These are phyloP conservation scores for Serendipita sp. DNA, from an alignment of 768 basidiomycete species.

Conservation along the genomic window DNA sequence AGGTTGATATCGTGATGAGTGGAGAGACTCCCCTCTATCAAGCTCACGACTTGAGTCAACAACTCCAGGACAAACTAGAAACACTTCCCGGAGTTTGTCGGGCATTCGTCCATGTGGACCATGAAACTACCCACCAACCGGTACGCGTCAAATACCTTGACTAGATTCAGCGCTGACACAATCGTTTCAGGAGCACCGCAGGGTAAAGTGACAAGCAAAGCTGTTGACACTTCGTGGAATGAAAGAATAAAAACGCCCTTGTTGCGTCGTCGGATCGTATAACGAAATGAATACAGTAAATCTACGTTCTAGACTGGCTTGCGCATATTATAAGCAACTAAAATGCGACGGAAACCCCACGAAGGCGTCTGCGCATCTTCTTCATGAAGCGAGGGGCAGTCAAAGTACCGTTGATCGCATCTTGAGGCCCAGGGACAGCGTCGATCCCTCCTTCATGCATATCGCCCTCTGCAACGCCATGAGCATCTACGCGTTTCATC, in stretches of 20 bases:
- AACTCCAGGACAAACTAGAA: constrained; percentile 79
- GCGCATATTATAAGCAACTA: constrained; percentile 2
- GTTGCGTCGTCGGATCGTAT: background rate
- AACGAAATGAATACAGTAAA: background rate
- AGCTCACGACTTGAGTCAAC: constrained; percentile 73
- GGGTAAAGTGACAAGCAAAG: background rate
- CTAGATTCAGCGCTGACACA: constrained; percentile 1
- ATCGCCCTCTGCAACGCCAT: background rate
- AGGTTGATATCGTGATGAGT: constrained; percentile 89
- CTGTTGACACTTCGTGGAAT: background rate
- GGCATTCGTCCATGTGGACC: constrained; percentile 90
- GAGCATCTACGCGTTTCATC: background rate
- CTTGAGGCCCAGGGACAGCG: background rate
- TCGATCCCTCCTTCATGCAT: constrained; percentile 1
- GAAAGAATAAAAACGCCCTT: background rate
- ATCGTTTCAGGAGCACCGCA: constrained; percentile 13
- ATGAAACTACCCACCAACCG: constrained; percentile 71
- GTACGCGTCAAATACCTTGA: constrained; percentile 20
- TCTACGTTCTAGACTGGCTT: background rate
- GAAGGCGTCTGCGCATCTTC: background rate
- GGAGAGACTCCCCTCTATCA: constrained; percentile 73
- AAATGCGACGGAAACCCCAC: background rate
- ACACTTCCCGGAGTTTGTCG: constrained; percentile 77
- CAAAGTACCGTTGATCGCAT: background rate
- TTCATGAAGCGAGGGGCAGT: background rate